phyloP scores from a whole-genome alignment of 805 yeast genomes.

The Saccharomycopsis sp. region DNA sequence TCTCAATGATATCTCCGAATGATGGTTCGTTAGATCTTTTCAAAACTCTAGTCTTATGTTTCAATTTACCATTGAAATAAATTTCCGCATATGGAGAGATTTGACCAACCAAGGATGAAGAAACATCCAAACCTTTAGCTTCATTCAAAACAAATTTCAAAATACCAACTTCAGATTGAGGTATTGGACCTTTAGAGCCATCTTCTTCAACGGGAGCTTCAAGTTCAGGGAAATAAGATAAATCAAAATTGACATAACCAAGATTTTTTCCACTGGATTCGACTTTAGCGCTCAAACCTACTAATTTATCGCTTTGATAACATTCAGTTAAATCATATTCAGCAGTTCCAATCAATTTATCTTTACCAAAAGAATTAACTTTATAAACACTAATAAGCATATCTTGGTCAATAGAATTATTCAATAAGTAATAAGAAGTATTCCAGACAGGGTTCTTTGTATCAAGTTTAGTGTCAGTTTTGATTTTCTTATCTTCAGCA shows the following conservation, averaged over 20 bases:
- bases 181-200: slow-evolving; percentile 23
- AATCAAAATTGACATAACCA: slow-evolving; percentile 42
- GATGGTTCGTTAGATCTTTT: slow-evolving; percentile 64
- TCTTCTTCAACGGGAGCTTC: slow-evolving; percentile 17
- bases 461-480: slow-evolving; percentile 47
- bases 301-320: slow-evolving; percentile 38
- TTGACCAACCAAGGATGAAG: slow-evolving; percentile 35
- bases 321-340: slow-evolving; percentile 41
- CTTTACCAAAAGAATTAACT: slow-evolving; percentile 6
- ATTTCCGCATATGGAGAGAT: slow-evolving; percentile 60
- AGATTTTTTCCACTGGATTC: slow-evolving; percentile 20
- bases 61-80: slow-evolving; percentile 43
- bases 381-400: slow-evolving; percentile 25
- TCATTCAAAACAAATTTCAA: slow-evolving; percentile 52
- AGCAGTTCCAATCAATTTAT: slow-evolving; percentile 14
- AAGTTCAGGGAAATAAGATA: slow-evolving; percentile 25
- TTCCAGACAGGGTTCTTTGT: slow-evolving; percentile 53
- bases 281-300: slow-evolving; percentile 23
- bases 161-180: slow-evolving; percentile 65
- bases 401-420: slow-evolving; percentile 46
- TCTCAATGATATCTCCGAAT: slow-evolving; percentile 55
- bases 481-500: slow-evolving; percentile 28
- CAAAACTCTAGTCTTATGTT: slow-evolving; percentile 49
- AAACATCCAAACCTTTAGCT: slow-evolving; percentile 46
- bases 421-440: slow-evolving; percentile 52